These are phyloP conservation scores for Ophiostoma novo-ulmi DNA, from an alignment of 2,329 filamentous ascomycete genomes.

Conservation along the genomic window DNA sequence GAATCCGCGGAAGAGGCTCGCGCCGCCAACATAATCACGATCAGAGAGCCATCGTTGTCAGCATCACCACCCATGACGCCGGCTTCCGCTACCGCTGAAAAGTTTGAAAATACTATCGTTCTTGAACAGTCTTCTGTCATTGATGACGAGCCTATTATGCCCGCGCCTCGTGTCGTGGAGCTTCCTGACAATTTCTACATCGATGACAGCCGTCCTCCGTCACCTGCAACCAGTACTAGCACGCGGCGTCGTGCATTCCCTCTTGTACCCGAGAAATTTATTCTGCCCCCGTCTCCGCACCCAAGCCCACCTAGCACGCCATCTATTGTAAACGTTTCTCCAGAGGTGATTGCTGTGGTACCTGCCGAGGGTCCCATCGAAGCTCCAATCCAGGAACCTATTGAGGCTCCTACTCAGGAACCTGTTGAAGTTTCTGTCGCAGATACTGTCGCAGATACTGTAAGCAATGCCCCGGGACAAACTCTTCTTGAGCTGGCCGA, in stretches of 20 bases:
- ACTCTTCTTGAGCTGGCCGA: conserved; percentile 8
- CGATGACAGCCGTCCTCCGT: neutral
- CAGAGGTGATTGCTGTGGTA: neutral
- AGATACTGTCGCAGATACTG: neutral
- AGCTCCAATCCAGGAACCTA: neutral
- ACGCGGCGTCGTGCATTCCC: conserved; percentile 28
- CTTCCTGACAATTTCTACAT: conserved; percentile 22
- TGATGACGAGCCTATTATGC: neutral
- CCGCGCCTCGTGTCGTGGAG: conserved; percentile 25
- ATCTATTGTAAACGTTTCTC: neutral
- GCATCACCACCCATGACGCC: neutral
- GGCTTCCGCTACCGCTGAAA: neutral
- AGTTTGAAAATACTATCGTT: conserved; percentile 14
- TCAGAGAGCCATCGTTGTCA: neutral
- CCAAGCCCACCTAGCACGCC: neutral
- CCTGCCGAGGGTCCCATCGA: neutral
- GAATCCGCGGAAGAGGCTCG: neutral
- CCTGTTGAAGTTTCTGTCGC: no score
- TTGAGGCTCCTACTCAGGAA: neutral
- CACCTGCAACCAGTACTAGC: conserved; percentile 14
- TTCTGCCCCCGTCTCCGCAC: conserved; percentile 6
- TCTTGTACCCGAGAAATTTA: conserved; percentile 28
- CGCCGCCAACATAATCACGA: neutral
- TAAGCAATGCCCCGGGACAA: neutral
- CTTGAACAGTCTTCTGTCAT: neutral